A percentile compares a stretch with the other conserved stretches of the same genome.
These are phyloP conservation scores for Gossypium laxum DNA, from an alignment of 441 rosid genomes.

Conservation along the genomic window DNA sequence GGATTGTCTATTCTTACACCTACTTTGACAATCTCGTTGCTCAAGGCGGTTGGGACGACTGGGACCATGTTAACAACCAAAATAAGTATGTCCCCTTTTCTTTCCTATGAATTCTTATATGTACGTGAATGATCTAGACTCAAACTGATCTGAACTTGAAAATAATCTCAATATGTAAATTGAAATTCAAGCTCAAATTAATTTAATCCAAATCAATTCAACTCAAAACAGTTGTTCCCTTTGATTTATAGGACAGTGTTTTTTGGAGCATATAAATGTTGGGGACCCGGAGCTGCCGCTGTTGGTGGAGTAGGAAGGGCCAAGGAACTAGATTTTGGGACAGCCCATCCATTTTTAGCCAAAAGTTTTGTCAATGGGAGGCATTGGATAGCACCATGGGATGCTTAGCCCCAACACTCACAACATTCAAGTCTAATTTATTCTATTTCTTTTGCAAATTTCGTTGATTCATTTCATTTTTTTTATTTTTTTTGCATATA, in stretches of 20 bases:
- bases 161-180: too few relatives aligned
- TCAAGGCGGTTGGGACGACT: slow-evolving; percentile 90
- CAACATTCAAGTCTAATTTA: not conserved
- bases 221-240: too few relatives aligned
- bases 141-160: too few relatives aligned
- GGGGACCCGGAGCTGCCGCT: slow-evolving; percentile 75
- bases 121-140: too few relatives aligned
- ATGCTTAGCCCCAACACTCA: slow-evolving; percentile 29
- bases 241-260: slow-evolving; percentile 44
- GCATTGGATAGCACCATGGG: slow-evolving; percentile 72
- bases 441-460: not conserved
- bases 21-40: slow-evolving; percentile 74
- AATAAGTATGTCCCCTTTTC: slow-evolving; percentile 40
- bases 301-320: slow-evolving; percentile 70
- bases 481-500: not conserved
- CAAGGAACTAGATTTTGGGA: slow-evolving; percentile 56
- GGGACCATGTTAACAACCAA: slow-evolving; percentile 78
- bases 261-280: slow-evolving; percentile 76
- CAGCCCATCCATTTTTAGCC: slow-evolving; percentile 65
- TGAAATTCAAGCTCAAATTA: too few relatives aligned
- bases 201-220: too few relatives aligned
- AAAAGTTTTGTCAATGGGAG: slow-evolving; percentile 84
- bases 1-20: slow-evolving; percentile 73
- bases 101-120: not conserved
- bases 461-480: slow-evolving; percentile 11